Evolutionary conservation across 2,329 filamentous ascomycete species (phyloP), one percentile per base, ranked within the genome.

Genomic region (Tympanopsis confertula): DNA sequence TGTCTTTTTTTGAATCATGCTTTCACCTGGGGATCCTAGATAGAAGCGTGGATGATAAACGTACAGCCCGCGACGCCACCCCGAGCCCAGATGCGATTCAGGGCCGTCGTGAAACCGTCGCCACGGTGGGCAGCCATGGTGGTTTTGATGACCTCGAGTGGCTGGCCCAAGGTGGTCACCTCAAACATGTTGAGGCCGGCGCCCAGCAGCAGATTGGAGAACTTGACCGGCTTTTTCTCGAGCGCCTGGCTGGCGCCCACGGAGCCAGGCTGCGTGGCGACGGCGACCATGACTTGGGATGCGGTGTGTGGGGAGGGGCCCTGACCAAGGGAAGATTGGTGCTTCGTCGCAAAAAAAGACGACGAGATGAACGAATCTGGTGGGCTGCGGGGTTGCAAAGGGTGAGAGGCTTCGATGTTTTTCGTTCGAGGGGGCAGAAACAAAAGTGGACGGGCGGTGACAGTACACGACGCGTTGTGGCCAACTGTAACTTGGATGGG

Each of bases 161-260:
- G 91, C 76, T 93, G 72, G 49, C 68, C 67, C 47, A 72, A 62
- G 41, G 71, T 72, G 46, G 69, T 76, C 57, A 82, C 71, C 78
- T 94, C 88, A 63, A 95, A 94, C 76, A 95, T 69, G 74, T 94
- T 95, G 67, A 95, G 76, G 52, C 87, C 86, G 58, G 86, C 85
- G 57, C 88, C 88, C 54, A 95, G 78, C 56, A 98, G 71, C 75
- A 98, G 66, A 70, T 98, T 98, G 71, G 87, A 94, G 75, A 96
- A 96, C 78, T 95, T 96, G 77, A 98, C 77, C 49, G 91, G 91
- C 78, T 96, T 95, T 84, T 96, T 96, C 82, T 95, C 88, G 60
- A 93, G 69, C 63, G 61, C 66, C 22, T n/a, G 22, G 22, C 22
- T 26, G 22, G 22, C 7, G 22, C 22, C 22, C 22, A n/a, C 7